Conservation (phyloP, 495 filamentous ascomycete species). For the Neurospora sp. region DNA sequence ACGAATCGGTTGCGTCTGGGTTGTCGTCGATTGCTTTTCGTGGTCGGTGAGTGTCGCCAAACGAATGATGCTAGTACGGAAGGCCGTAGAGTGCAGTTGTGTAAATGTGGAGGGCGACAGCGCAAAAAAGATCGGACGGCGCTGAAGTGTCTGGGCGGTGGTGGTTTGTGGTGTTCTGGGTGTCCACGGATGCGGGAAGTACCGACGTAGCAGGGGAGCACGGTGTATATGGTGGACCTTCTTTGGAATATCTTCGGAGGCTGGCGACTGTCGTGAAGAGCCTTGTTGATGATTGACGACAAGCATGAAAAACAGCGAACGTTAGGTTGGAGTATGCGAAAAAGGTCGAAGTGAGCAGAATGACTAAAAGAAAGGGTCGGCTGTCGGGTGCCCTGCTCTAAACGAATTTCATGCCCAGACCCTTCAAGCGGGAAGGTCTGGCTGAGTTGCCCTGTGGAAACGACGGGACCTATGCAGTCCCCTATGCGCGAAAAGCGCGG, state of each 20-base stretch:
- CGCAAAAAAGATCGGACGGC: not conserved
- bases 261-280: not conserved
- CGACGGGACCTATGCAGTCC: not conserved
- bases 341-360: not conserved
- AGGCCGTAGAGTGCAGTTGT: not conserved
- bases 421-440: not conserved
- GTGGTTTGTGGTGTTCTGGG: not conserved
- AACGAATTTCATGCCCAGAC: not conserved
- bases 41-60: not conserved
- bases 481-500: not conserved
- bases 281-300: not conserved
- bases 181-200: not conserved
- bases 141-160: not conserved
- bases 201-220: not conserved
- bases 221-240: not conserved
- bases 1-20: not conserved
- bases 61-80: not conserved
- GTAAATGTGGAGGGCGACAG: not conserved
- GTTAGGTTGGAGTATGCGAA: not conserved
- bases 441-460: not conserved
- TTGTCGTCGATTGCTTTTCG: not conserved
- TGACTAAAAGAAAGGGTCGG: not conserved
- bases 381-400: not conserved
- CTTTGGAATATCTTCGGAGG: not conserved
- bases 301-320: not conserved